phyloP scores from a whole-genome alignment of 1,139 yeast genomes.

The Candida sojae region DNA sequence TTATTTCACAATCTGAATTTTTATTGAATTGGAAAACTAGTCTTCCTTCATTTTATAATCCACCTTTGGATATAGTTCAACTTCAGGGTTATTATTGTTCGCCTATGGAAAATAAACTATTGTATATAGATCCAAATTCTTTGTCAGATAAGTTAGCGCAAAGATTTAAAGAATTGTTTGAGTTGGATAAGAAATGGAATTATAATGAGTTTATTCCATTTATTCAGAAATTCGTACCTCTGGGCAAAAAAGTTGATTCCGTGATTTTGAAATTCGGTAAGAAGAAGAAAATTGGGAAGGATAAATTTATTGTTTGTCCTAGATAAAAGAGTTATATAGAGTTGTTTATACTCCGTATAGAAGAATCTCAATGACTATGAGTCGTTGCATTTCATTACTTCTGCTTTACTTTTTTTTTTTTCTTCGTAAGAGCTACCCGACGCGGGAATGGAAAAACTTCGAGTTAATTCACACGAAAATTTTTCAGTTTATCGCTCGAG shows the following conservation, averaged over 20 bases:
- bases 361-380: neutral
- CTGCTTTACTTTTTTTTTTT: too few species aligned
- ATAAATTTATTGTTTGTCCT: slow-evolving; percentile 24
- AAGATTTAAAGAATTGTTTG: slow-evolving; percentile 65
- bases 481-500: neutral
- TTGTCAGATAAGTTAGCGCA: slow-evolving; percentile 54
- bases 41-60: slow-evolving; percentile 64
- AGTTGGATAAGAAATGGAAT: slow-evolving; percentile 66
- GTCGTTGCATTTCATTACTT: neutral
- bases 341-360: too few species aligned
- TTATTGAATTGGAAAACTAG: slow-evolving; percentile 63
- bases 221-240: slow-evolving; percentile 55
- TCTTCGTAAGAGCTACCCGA: too few species aligned
- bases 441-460: too few species aligned
- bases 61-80: slow-evolving; percentile 52
- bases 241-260: slow-evolving; percentile 63
- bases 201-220: slow-evolving; percentile 73
- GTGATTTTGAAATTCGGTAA: slow-evolving; percentile 77
- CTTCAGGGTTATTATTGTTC: slow-evolving; percentile 58
- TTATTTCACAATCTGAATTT: slow-evolving; percentile 47
- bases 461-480: neutral
- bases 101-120: slow-evolving; percentile 47
- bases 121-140: slow-evolving; percentile 48
- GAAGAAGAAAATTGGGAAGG: slow-evolving; percentile 59
- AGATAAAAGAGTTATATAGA: slow-evolving; percentile 11